phyloP scores from a whole-genome alignment of 2,329 filamentous ascomycete genomes.

The Juglanconis oblonga region DNA sequence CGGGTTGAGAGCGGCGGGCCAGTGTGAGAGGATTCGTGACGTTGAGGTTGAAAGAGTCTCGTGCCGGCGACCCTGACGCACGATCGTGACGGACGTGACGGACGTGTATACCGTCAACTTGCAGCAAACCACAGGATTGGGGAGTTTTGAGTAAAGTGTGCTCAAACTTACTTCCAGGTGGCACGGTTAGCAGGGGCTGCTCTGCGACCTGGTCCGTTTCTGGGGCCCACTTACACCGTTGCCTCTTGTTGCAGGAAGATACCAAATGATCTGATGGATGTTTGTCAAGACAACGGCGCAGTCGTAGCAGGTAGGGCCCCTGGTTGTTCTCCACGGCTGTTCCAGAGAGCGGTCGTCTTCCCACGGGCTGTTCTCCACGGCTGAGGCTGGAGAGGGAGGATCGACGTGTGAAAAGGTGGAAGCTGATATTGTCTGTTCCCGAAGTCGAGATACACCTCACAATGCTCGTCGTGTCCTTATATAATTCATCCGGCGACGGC shows the following conservation, averaged over 20 bases:
- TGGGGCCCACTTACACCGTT: neutral
- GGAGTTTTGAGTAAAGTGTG: neutral
- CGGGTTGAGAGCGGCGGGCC: no score
- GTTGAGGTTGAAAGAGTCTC: neutral
- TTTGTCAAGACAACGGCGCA: neutral
- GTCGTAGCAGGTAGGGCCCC: neutral
- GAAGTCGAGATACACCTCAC: no score
- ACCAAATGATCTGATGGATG: neutral
- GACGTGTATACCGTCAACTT: constrained; percentile 11
- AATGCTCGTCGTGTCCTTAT: no score
- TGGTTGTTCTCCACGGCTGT: no score
- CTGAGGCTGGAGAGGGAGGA: no score
- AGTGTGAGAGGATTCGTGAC: no score
- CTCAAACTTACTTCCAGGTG: neutral
- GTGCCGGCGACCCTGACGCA: neutral
- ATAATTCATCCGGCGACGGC: no score
- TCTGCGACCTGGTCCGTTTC: neutral
- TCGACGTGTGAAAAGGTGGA: no score
- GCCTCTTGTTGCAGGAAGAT: neutral
- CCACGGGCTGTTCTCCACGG: no score
- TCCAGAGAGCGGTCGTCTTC: no score
- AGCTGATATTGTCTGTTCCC: no score
- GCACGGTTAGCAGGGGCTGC: neutral
- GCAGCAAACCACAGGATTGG: no score
- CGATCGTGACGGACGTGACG: constrained; percentile 2